A percentile compares a stretch with the other conserved stretches of the same genome.
Evolutionary conservation across 2,329 filamentous ascomycete species (phyloP).

Genomic region (Periconia macrospinosa): DNA sequence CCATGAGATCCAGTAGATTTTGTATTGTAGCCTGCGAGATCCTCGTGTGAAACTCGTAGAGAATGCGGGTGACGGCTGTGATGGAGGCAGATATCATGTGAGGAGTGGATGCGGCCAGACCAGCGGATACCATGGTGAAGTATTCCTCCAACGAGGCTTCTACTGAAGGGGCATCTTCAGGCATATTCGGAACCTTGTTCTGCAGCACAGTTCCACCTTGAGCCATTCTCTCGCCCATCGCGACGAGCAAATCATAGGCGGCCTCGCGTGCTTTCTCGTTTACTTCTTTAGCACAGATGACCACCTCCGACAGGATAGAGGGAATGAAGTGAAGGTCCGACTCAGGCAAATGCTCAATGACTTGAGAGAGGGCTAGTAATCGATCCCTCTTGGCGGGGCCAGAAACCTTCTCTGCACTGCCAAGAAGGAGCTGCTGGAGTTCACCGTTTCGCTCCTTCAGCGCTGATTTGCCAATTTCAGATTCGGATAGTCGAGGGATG

Average conservation of each 20-base stretch:
- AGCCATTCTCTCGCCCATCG: constrained; percentile 83
- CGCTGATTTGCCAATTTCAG: constrained; percentile 74
- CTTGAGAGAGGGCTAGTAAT: constrained; percentile 76
- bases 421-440: constrained; percentile 78
- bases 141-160: constrained; percentile 88
- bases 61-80: constrained; percentile 86
- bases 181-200: constrained; percentile 84
- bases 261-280: constrained; percentile 91
- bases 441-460: constrained; percentile 75
- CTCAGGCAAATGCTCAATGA: constrained; percentile 77
- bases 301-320: constrained; percentile 86
- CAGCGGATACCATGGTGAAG: constrained; percentile 97
- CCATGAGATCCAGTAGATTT: constrained; percentile 91
- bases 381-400: constrained; percentile 85
- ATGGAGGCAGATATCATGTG: constrained; percentile 99
- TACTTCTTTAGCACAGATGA: constrained; percentile 95
- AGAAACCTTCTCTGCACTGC: constrained; percentile 80
- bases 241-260: constrained; percentile 86
- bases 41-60: constrained; percentile 82
- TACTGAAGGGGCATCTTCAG: constrained; percentile 73
- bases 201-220: constrained; percentile 78
- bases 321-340: constrained; percentile 90
- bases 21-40: constrained; percentile 71
- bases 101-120: constrained; percentile 86
- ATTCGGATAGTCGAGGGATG: constrained; percentile 85